Conservation (phyloP, 140 eudicot species). For the Erigeron philadelphicus region DNA sequence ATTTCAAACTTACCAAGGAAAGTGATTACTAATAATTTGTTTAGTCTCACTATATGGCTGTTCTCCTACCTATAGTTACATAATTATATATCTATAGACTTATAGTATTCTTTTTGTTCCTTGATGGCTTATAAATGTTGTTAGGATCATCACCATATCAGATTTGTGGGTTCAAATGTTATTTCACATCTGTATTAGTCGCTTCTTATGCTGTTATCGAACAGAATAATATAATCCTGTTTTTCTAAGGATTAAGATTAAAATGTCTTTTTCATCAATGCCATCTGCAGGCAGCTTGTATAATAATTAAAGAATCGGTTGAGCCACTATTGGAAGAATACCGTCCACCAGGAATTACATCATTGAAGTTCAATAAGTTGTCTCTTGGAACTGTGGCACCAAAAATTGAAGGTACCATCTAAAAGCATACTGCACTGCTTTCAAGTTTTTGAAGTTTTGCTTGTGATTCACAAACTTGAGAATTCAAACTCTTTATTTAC, state of each 20-base stretch:
- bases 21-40: background rate
- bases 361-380: conserved; percentile 85
- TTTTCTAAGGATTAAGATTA: too few relatives aligned
- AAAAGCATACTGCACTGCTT: too few relatives aligned
- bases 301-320: conserved; percentile 77
- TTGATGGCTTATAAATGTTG: background rate
- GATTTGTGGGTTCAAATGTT: background rate
- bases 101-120: background rate
- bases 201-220: background rate
- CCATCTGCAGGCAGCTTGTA: conserved; percentile 59
- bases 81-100: background rate
- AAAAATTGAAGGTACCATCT: conserved; percentile 73
- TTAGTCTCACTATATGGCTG: background rate
- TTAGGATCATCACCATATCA: background rate
- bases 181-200: background rate
- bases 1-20: background rate
- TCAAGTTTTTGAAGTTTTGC: too few relatives aligned
- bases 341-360: conserved; percentile 89
- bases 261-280: too few relatives aligned
- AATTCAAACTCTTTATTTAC: conserved; percentile 19
- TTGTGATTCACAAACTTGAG: background rate
- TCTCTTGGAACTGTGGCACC: conserved; percentile 96
- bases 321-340: conserved; percentile 93
- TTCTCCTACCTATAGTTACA: background rate
- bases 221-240: too few relatives aligned